Evolutionary conservation across 2,329 filamentous ascomycete genomes (phyloP), one percentile per base, ranked within the genome.

Genomic region (Alternaria triticina): DNA sequence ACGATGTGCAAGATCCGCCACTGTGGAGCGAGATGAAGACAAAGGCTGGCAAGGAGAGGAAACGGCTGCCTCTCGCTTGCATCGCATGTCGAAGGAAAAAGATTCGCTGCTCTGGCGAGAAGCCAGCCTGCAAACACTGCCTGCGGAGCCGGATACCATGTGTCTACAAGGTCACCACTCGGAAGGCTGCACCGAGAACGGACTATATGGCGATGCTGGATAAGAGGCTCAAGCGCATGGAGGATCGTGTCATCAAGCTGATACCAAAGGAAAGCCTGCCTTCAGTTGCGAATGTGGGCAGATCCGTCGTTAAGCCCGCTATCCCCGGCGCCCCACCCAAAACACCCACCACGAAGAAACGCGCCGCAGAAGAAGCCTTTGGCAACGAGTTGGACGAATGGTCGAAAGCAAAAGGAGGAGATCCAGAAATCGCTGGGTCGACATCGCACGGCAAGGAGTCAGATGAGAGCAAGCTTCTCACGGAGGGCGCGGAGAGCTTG

Each of bases 201-300:
- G 96, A 98, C 80, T 98, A 98, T 80, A 98, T 98, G 96, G 94
- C 94, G 45, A 98, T 98, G 94, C 83, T 98, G 72, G 96, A 98
- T 82, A 97, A 97, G 82, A 88, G 96, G 57, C 81, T 98, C 70
- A 97, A 97, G 83, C 87, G 95, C 61, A 98, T 98, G 96, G 96
- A 99, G 80, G 95, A 98, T 74, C 90, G 95, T 60, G 96, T 98
- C 66, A 96, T 98, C 82, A 97, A 97, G 79, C 91, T 95, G 62
- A 91, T 98, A 27, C 95, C 96, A 0, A 97, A 95, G 76, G 88
- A 93, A 45, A 94, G 96, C 67, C 87, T 92, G 66, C 89, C 91
- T 45, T 84, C 88, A 25, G 85, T 90, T 62, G 83, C 86, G 9
- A 84, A 86, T 8, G 90, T 97, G 40, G 90, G 90, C 6, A 87